Evolutionary conservation across 2,329 filamentous ascomycete genomes (phyloP).

Genomic region (Cladosporium cucumerinum): DNA sequence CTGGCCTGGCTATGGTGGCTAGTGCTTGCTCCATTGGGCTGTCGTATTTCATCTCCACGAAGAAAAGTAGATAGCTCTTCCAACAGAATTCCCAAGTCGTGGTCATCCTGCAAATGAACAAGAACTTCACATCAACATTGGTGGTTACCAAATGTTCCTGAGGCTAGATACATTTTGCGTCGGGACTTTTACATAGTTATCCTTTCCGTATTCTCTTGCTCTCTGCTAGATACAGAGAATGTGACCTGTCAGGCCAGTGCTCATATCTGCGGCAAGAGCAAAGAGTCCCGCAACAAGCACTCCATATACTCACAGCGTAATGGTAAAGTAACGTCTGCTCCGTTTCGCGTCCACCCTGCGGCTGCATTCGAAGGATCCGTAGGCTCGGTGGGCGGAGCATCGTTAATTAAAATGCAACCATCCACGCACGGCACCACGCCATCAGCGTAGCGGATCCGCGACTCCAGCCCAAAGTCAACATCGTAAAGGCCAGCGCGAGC

Average conservation of each 20-base stretch:
- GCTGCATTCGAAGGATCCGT: background rate
- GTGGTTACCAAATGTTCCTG: background rate
- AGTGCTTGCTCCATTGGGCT: background rate
- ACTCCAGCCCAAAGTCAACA: conserved; percentile 11
- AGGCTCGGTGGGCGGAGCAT: background rate
- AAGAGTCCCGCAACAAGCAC: conserved; percentile 4
- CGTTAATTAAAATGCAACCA: conserved; percentile 11
- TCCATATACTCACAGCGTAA: conserved; percentile 11
- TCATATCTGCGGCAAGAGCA: conserved; percentile 9
- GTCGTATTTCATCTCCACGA: background rate
- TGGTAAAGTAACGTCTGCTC: conserved; percentile 11
- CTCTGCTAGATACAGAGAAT: background rate
- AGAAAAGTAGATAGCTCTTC: background rate
- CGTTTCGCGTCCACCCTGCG: conserved; percentile 7
- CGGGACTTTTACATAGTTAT: background rate
- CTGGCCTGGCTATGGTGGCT: background rate
- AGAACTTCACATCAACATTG: background rate
- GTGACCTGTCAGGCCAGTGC: background rate
- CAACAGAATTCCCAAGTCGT: background rate
- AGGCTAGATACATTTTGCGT: background rate
- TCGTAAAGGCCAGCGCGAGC: conserved; percentile 13
- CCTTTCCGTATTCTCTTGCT: background rate
- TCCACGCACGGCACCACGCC: conserved; percentile 12
- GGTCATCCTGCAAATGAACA: background rate
- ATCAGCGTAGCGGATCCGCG: conserved; percentile 12